A percentile compares a stretch with the other conserved stretches of the same genome.
Evolutionary conservation across 179 eudicot genomes (phyloP).

Genomic region (Amaranthus tricolor): DNA sequence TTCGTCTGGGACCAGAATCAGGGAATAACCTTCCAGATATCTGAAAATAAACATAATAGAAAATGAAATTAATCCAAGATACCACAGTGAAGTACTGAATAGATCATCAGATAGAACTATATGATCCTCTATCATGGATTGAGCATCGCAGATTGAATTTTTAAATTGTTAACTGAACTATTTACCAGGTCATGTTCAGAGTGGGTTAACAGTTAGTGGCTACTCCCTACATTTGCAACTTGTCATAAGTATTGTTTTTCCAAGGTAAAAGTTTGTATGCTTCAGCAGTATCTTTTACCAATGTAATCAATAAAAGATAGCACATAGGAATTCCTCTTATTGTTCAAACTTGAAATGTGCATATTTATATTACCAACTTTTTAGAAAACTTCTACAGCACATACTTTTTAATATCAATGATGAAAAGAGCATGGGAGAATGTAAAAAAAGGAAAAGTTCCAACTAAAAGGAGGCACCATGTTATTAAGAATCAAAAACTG

Average conservation of each 20-base stretch:
- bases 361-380: too few species aligned
- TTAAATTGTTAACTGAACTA: background rate
- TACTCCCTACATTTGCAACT: background rate
- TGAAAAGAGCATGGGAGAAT: background rate
- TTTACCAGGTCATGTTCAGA: background rate
- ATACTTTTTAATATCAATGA: background rate
- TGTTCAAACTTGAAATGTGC: too few species aligned
- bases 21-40: slow-evolving; percentile 91
- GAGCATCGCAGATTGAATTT: background rate
- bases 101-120: background rate
- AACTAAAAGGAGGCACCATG: too few species aligned
- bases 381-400: too few species aligned
- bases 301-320: too few species aligned
- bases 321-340: too few species aligned
- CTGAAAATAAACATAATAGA: slow-evolving; percentile 39
- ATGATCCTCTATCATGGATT: background rate
- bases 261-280: too few species aligned
- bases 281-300: too few species aligned
- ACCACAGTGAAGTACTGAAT: background rate
- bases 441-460: background rate
- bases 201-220: background rate
- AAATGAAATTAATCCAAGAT: slow-evolving; percentile 1
- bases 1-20: slow-evolving; percentile 91
- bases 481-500: too few species aligned
- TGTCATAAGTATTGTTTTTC: too few species aligned